Conservation (phyloP, 768 basidiomycete genomes). For the Hericium erinaceus region DNA sequence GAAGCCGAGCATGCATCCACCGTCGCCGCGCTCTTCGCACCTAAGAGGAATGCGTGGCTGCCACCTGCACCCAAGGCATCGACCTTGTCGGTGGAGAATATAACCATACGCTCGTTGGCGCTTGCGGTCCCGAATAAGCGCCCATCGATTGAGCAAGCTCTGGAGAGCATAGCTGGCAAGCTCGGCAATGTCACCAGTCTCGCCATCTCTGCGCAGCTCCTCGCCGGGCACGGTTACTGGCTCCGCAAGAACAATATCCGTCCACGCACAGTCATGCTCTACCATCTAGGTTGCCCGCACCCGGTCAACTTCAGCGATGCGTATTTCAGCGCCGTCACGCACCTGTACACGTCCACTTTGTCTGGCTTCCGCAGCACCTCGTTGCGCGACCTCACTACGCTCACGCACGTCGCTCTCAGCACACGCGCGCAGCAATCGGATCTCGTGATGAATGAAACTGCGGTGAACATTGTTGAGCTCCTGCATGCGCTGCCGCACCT, state of each 20-base stretch:
- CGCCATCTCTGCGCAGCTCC: conserved; percentile 11
- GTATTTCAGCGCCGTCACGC: conserved; percentile 7
- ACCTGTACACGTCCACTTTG: conserved; percentile 13
- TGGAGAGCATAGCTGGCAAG: conserved; percentile 3
- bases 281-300: conserved; percentile 11
- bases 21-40: conserved; percentile 11
- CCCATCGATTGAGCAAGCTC: conserved; percentile 11
- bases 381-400: conserved; percentile 1
- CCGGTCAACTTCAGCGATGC: conserved; percentile 12
- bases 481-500: conserved; percentile 7
- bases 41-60: background rate
- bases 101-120: conserved; percentile 11
- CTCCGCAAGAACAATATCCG: conserved; percentile 6
- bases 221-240: conserved; percentile 15
- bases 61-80: background rate
- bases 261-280: conserved; percentile 13
- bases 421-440: conserved; percentile 9
- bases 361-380: conserved; percentile 11
- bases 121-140: conserved; percentile 11
- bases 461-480: background rate
- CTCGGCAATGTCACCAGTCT: conserved; percentile 7
- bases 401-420: conserved; percentile 10
- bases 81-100: conserved; percentile 1
- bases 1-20: conserved; percentile 9
- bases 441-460: background rate